Evolutionary conservation across 1,284 basidiomycete species (phyloP).

Genomic region (Puccinia hordei): DNA sequence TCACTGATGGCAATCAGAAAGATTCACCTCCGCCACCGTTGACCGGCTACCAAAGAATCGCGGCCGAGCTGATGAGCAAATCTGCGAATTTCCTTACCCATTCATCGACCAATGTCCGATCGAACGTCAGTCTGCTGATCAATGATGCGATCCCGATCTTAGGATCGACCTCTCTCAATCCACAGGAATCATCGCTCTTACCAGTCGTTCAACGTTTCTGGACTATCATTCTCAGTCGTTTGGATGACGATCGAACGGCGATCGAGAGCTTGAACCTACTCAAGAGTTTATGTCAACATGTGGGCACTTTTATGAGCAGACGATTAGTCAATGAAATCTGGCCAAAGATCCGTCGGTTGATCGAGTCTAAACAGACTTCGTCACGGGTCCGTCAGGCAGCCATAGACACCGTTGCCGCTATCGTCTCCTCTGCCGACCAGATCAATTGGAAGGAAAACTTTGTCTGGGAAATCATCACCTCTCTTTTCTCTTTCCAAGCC

Average conservation of each 20-base stretch:
- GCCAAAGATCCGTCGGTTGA: not conserved
- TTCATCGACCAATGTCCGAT: not conserved
- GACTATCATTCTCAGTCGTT: constrained; percentile 13
- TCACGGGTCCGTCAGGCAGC: not conserved
- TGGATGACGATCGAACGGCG: constrained; percentile 9
- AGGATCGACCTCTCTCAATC: not conserved
- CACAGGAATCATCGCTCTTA: constrained; percentile 21
- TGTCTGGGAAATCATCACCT: constrained; percentile 8
- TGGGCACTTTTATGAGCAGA: constrained; percentile 2
- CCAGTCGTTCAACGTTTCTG: constrained; percentile 19
- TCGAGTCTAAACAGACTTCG: not conserved
- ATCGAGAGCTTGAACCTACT: constrained; percentile 13
- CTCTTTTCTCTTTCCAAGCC: not conserved
- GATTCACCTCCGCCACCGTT: not conserved
- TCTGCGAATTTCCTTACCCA: constrained; percentile 31
- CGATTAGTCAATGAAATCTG: constrained; percentile 21
- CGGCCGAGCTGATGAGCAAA: constrained; percentile 18
- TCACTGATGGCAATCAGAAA: not conserved
- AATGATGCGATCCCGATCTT: not conserved
- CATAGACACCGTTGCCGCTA: not conserved
- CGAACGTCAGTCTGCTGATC: constrained; percentile 1
- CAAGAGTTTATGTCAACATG: not conserved
- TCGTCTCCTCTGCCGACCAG: not conserved
- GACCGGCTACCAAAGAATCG: constrained; percentile 32
- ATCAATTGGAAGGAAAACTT: constrained; percentile 12